Conservation (phyloP, 2,329 filamentous ascomycete genomes). For the Cryoendolithus antarcticus region DNA sequence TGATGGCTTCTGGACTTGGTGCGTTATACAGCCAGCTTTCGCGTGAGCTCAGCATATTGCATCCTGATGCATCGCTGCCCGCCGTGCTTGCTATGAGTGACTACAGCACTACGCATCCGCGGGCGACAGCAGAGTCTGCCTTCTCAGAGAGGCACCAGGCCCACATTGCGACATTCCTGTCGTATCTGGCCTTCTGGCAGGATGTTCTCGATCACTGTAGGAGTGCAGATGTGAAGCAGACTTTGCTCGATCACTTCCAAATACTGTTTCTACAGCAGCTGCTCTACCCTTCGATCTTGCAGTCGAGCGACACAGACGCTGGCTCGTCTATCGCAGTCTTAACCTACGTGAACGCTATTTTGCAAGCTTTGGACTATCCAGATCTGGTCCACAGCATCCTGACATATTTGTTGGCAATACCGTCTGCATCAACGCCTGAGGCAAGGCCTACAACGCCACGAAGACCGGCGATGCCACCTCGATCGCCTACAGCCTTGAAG, state of each 20-base stretch:
- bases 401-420: slow-evolving; percentile 77
- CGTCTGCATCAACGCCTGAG: slow-evolving; percentile 34
- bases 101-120: slow-evolving; percentile 60
- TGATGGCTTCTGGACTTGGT: slow-evolving; percentile 93
- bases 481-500: slow-evolving; percentile 51
- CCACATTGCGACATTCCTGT: slow-evolving; percentile 88
- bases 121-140: slow-evolving; percentile 60
- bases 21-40: slow-evolving; percentile 60
- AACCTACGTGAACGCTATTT: slow-evolving; percentile 79
- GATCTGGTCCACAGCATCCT: slow-evolving; percentile 91
- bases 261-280: slow-evolving; percentile 92
- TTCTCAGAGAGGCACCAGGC: slow-evolving; percentile 64
- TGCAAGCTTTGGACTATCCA: slow-evolving; percentile 83
- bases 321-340: slow-evolving; percentile 93
- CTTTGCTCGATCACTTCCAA: slow-evolving; percentile 90
- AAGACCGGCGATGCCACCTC: slow-evolving; percentile 7
- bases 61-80: slow-evolving; percentile 62
- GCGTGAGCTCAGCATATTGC: slow-evolving; percentile 68
- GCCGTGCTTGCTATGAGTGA: slow-evolving; percentile 82
- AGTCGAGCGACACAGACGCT: slow-evolving; percentile 93
- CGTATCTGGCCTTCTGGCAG: slow-evolving; percentile 94
- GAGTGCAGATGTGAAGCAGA: slow-evolving; percentile 83
- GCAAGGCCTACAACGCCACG: slow-evolving; percentile 1
- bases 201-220: slow-evolving; percentile 93
- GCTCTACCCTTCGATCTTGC: slow-evolving; percentile 87